phyloP scores from a whole-genome alignment of 2,329 filamentous ascomycete genomes.

The Beauveria varroae region DNA sequence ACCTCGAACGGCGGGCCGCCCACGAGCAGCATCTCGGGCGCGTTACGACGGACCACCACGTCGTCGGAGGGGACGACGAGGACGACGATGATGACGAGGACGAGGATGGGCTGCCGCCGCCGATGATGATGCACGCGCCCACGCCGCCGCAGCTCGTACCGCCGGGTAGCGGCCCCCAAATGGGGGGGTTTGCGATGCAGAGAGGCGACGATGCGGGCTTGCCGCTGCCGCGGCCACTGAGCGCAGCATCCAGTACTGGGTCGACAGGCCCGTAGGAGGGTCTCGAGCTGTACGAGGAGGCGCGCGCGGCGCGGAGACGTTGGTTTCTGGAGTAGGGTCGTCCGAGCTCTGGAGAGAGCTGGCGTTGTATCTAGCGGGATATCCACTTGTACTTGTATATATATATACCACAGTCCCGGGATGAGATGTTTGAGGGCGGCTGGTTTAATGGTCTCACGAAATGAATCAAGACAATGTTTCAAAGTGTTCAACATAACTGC shows the following conservation, averaged over 20 bases:
- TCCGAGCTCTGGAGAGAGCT: background rate
- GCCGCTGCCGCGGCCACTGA: conserved; percentile 30
- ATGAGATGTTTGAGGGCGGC: background rate
- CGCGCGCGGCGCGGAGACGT: background rate
- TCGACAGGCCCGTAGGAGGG: conserved; percentile 30
- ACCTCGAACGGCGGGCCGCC: conserved; percentile 39
- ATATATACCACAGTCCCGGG: background rate
- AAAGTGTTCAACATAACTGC: background rate
- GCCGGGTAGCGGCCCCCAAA: conserved; percentile 14
- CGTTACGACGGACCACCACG: background rate
- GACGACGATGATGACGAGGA: conserved; percentile 25
- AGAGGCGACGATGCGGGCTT: conserved; percentile 24
- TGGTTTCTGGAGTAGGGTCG: conserved; percentile 20
- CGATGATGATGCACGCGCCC: conserved; percentile 14
- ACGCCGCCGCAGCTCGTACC: conserved; percentile 15
- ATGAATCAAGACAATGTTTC: background rate
- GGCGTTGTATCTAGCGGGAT: background rate
- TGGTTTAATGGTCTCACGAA: conserved; percentile 1
- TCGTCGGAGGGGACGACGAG: conserved; percentile 18
- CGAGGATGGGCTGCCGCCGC: conserved; percentile 12
- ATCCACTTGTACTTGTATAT: background rate
- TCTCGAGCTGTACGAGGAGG: background rate
- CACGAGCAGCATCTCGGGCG: conserved; percentile 27
- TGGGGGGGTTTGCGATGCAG: conserved; percentile 33
- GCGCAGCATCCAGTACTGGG: conserved; percentile 35